These are phyloP conservation scores for Simmondsia chinensis DNA, from an alignment of 148 eudicot species.

Conservation along the genomic window DNA sequence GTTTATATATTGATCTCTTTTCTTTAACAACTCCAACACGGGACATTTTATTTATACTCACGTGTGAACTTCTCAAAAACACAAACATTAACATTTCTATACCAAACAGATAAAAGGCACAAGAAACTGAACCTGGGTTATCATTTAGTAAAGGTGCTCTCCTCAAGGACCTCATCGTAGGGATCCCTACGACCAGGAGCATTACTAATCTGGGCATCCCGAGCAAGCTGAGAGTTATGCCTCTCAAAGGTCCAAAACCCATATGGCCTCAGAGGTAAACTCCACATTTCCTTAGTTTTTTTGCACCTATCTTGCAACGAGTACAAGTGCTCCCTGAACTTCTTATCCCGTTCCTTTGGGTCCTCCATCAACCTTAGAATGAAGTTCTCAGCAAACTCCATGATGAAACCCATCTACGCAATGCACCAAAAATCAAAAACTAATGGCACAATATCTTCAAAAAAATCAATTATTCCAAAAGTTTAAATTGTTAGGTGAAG, in stretches of 20 bases:
- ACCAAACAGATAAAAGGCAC: no score
- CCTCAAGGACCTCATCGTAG: slow-evolving; percentile 73
- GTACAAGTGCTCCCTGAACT: slow-evolving; percentile 77
- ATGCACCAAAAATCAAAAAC: no score
- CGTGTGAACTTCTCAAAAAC: no score
- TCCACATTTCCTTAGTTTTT: slow-evolving; percentile 86
- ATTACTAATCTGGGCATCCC: slow-evolving; percentile 96
- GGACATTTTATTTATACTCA: no score
- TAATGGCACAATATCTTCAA: no score
- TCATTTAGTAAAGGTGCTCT: slow-evolving; percentile 30
- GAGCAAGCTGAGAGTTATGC: slow-evolving; percentile 80
- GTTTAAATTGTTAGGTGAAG: no score
- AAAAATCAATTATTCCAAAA: no score
- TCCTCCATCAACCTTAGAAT: slow-evolving; percentile 80
- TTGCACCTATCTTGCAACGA: slow-evolving; percentile 46
- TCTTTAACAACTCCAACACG: no score
- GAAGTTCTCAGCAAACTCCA: slow-evolving; percentile 89
- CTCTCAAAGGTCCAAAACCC: slow-evolving; percentile 95
- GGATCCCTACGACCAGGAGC: slow-evolving; percentile 88
- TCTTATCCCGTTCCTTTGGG: slow-evolving; percentile 66
- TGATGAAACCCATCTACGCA: slow-evolving; percentile 56
- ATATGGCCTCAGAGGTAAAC: slow-evolving; percentile 72
- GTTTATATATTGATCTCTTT: no score
- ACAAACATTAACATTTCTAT: no score
- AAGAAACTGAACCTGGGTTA: slow-evolving; percentile 1